Percentiles rank a stretch among this genome's conserved stretches.
phyloP scores from a whole-genome alignment of 495 filamentous ascomycete species.

The Haplographium delicatum region DNA sequence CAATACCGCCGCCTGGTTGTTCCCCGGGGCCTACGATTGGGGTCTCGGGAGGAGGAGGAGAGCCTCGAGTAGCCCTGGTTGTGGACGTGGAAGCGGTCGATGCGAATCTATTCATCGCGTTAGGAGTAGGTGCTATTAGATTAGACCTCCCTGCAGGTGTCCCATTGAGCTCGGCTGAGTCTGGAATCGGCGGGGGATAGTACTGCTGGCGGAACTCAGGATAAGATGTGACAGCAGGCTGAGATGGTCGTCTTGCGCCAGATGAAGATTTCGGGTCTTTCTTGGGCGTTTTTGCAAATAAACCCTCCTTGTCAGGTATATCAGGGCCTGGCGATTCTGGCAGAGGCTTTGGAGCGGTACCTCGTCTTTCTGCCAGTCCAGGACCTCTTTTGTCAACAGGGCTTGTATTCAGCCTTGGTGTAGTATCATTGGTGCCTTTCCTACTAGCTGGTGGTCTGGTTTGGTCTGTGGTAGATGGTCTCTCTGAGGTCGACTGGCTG shows the following conservation, averaged over 20 bases:
- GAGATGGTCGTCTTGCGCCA: constrained; percentile 18
- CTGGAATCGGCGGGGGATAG: constrained; percentile 15
- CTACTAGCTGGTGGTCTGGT: constrained; percentile 12
- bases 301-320: constrained; percentile 61
- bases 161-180: constrained; percentile 16
- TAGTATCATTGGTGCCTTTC: constrained; percentile 32
- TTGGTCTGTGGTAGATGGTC: constrained; percentile 7
- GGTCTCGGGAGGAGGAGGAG: constrained; percentile 92
- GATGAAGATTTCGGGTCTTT: constrained; percentile 13
- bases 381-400: constrained; percentile 44
- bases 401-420: constrained; percentile 38
- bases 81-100: constrained; percentile 91
- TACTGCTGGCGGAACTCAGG: constrained; percentile 21
- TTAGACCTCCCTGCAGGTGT: constrained; percentile 1
- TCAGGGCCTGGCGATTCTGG: constrained; percentile 71
- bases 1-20: constrained; percentile 71
- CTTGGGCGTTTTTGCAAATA: constrained; percentile 48
- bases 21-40: constrained; percentile 72
- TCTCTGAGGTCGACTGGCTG: constrained; percentile 24
- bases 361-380: constrained; percentile 64
- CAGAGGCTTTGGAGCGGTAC: constrained; percentile 69
- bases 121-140: constrained; percentile 22
- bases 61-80: constrained; percentile 85
- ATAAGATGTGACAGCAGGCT: constrained; percentile 9
- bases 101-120: constrained; percentile 65